Evolutionary conservation across 306 rosid species (phyloP), one percentile per base, ranked within the genome.

Genomic region (Prunus armeniaca): DNA sequence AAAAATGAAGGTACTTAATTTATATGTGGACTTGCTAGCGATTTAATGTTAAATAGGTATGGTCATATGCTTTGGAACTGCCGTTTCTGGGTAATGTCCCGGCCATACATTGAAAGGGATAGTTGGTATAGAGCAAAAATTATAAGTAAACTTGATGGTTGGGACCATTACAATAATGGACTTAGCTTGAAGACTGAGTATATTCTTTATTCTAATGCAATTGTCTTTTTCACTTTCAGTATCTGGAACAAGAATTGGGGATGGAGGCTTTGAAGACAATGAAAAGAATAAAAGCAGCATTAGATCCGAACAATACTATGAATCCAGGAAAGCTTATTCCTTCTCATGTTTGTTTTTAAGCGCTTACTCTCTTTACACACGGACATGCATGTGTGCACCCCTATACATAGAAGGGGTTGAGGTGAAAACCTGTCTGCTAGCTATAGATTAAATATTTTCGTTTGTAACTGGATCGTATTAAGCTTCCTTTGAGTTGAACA

Each of bases 321-420:
- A 92, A 90, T 86, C 97, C 93, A 50, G 98, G 98, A 83, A 95
- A 95, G 87, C 92, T 92, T 79, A 90, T 95, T 77, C 97, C 97
- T 82, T 85, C 97, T 41, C 97, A 95, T 86, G 2, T 34, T 34
- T 34, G 41, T 34, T 34, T 34, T 34, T 34, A 34, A 34, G 41
- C 1, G 41, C 41, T 34, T 34, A 34, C 61, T 68, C 78, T 54
- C 66, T 79, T 60, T 61, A 49, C 1, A 25, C 45, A 10, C 55
- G 22, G 57, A 22, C 65, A 64, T 45, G 41, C 63, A 18, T 71
- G 34, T 75, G 63, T 24, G 61, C 61, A 66, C 14, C 24, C 41
- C 76, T 62, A 27, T 28, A 41, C 70, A 46, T 24, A 27, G 17
- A 51, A 17, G 38, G 15, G 17, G 71, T 38, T 49, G 55, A 63